phyloP scores from a whole-genome alignment of 2,329 filamentous ascomycete species.

The Colletotrichum orbiculare region DNA sequence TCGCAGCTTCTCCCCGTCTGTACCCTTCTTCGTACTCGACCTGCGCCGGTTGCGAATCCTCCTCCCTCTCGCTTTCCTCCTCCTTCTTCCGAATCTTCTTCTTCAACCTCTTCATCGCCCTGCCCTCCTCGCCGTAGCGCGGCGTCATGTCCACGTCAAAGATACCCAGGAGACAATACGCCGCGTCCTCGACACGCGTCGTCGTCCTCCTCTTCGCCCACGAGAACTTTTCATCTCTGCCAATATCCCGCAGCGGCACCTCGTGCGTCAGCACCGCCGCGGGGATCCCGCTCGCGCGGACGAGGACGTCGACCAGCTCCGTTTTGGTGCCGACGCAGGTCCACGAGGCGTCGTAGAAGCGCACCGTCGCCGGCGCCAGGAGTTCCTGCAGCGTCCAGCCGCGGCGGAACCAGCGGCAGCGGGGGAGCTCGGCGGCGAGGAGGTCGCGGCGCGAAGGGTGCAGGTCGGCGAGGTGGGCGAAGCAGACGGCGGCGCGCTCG shows the following conservation, averaged over 20 bases:
- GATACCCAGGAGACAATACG: slow-evolving; percentile 43
- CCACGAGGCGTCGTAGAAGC: neutral
- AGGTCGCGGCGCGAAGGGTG: neutral
- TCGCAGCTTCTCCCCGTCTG: too few species aligned
- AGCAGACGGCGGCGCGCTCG: neutral
- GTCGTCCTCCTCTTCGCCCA: slow-evolving; percentile 41
- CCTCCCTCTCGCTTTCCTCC: too few species aligned
- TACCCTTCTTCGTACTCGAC: too few species aligned
- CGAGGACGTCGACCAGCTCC: accelerated
- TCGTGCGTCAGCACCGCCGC: neutral
- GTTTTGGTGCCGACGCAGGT: accelerated
- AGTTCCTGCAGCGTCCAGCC: slow-evolving; percentile 5
- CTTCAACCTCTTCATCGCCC: slow-evolving; percentile 38
- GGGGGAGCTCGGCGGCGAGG: neutral
- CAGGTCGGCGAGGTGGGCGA: neutral
- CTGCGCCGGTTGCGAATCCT: too few species aligned
- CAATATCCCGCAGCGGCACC: neutral
- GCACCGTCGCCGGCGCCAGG: neutral
- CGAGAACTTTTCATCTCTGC: slow-evolving; percentile 40
- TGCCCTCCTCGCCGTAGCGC: slow-evolving; percentile 42
- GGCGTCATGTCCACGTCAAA: slow-evolving; percentile 42
- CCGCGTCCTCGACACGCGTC: slow-evolving; percentile 39
- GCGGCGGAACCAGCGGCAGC: neutral
- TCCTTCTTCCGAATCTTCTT: neutral
- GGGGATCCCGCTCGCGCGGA: neutral